Evolutionary conservation across 176 grass and related monocot genomes (phyloP), one percentile per base, ranked within the genome.

Genomic region (Eragrostis curvula): DNA sequence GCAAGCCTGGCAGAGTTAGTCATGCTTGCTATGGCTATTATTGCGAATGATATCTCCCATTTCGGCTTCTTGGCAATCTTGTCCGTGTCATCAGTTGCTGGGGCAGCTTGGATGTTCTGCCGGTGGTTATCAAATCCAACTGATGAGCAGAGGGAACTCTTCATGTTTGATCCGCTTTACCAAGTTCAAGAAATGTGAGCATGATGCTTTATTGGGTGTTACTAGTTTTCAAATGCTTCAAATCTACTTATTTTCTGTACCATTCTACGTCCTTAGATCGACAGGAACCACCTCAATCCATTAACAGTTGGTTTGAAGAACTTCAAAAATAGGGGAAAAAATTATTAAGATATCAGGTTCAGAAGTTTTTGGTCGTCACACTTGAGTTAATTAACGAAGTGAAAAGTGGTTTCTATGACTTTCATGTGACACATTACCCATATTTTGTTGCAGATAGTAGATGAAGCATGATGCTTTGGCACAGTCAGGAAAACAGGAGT

Each of bases 51-150:
- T 13, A 89, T 93, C 12, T 95, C 91, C 12, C 93, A 99, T 93
- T 99, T 99, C 1, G 96, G 96, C n/a, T 84, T 99, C 70, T 69
- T 99, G 67, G 96, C 96, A 3, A 88, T 93, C 52, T 86, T 99
- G 12, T 99, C 96, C 6, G 85, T 93, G 6, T 89, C 89, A 39
- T 93, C 92, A 1, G 93, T 99, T 32, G 93, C 79, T 46, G 80
- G 72, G 28, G 96, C 96, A 39, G 92, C 93, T 2, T 83, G 83
- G 74, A 93, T 98, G 89, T 98, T 98, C 84, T 98, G 90, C 68
- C 77, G 8, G 40, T 98, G 96, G 96, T 71, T 98, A 15, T 58
- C 75, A 49, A 98, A 98, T 85, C 96, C 96, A 67, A 98, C 96
- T 30, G 90, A 98, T n/a, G 68, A 89, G 25, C 96, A 98, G 68